phyloP scores from a whole-genome alignment of 345 rosid species.

The Dipteronia sinensis region DNA sequence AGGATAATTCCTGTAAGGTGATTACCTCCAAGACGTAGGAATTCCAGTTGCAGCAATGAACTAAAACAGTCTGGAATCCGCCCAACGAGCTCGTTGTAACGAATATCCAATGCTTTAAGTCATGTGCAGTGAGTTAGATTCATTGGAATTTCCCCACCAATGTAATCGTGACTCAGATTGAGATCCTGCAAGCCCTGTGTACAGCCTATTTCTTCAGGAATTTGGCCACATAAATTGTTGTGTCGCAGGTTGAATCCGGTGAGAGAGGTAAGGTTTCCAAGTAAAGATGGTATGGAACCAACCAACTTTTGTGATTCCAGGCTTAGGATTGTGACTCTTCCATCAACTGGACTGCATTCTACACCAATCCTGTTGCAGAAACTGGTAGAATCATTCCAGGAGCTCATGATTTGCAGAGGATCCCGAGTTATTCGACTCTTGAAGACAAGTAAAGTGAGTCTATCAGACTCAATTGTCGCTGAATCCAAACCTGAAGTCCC shows the following conservation, averaged over 20 bases:
- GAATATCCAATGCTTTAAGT: not conserved
- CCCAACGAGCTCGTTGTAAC: slow-evolving; percentile 10
- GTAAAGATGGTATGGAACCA: slow-evolving; percentile 26
- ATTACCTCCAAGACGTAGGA: not conserved
- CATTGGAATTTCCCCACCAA: slow-evolving; percentile 18
- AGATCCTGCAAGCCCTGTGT: slow-evolving; percentile 17
- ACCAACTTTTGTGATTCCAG: not conserved
- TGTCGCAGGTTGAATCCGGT: slow-evolving; percentile 14
- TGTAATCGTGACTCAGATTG: slow-evolving; percentile 11
- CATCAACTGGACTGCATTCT: not conserved
- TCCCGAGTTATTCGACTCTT: slow-evolving; percentile 3
- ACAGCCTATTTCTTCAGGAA: slow-evolving; percentile 24
- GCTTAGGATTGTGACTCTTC: not conserved
- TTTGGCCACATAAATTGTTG: slow-evolving; percentile 20
- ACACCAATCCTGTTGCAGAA: slow-evolving; percentile 11
- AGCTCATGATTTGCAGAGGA: slow-evolving; percentile 13
- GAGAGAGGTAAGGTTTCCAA: slow-evolving; percentile 32
- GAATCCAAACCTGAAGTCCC: slow-evolving; percentile 3
- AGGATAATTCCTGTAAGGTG: slow-evolving; percentile 30
- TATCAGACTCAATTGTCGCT: not conserved
- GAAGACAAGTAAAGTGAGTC: not conserved
- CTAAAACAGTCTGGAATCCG: slow-evolving; percentile 16
- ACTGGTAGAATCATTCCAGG: slow-evolving; percentile 14
- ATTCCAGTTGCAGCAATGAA: not conserved
- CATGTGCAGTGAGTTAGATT: slow-evolving; percentile 14